These are phyloP conservation scores for Dalbergia cochinchinensis DNA, from an alignment of 306 rosid species.

Conservation along the genomic window DNA sequence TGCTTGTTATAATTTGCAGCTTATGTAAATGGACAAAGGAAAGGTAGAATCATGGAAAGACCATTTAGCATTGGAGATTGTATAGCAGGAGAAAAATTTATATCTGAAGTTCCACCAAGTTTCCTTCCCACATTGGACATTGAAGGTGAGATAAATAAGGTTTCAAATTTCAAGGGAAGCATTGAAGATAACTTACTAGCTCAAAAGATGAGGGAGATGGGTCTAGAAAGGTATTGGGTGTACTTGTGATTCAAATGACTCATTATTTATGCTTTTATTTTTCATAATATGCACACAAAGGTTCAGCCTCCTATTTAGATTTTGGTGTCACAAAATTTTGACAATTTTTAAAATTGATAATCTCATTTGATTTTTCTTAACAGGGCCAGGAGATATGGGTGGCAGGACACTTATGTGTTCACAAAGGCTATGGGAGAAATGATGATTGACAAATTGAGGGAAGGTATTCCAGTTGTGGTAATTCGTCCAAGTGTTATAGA, in stretches of 20 bases:
- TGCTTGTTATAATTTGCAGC: slow-evolving; percentile 60
- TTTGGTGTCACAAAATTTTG: slow-evolving; percentile 4
- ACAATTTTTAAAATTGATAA: not conserved
- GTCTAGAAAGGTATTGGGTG: slow-evolving; percentile 68
- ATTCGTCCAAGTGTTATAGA: slow-evolving; percentile 96
- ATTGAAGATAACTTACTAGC: slow-evolving; percentile 58
- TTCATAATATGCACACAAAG: not conserved
- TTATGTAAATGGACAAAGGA: slow-evolving; percentile 97
- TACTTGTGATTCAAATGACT: not conserved
- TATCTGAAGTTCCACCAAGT: slow-evolving; percentile 56
- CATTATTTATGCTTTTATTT: not conserved
- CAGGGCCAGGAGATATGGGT: slow-evolving; percentile 85
- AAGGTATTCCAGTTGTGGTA: slow-evolving; percentile 81
- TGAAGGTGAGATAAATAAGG: slow-evolving; percentile 74
- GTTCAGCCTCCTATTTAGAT: not conserved
- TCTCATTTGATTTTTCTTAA: slow-evolving; percentile 31
- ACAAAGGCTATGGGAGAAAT: slow-evolving; percentile 99
- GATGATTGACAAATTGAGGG: slow-evolving; percentile 85
- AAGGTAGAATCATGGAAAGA: slow-evolving; percentile 85
- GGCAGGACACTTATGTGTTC: slow-evolving; percentile 98
- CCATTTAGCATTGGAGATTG: slow-evolving; percentile 79
- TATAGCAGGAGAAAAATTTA: slow-evolving; percentile 66
- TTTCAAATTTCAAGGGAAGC: slow-evolving; percentile 56
- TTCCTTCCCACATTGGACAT: slow-evolving; percentile 64
- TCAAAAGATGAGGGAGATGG: slow-evolving; percentile 88